Conservation (phyloP, 768 basidiomycete species). For the Russula virescens region DNA sequence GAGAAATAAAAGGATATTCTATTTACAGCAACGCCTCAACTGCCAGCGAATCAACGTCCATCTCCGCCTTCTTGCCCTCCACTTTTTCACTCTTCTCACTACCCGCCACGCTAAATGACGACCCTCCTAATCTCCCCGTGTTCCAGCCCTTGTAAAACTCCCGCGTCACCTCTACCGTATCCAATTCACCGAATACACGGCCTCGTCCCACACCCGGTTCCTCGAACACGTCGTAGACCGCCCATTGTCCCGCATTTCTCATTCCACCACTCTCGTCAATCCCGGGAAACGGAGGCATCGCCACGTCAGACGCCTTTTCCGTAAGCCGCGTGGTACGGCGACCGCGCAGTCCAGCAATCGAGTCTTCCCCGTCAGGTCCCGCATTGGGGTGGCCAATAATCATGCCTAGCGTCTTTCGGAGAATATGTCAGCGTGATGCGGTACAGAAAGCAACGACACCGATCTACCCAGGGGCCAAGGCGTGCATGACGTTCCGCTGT, state of each 20-base stretch:
- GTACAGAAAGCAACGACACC: not conserved
- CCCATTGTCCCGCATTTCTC: not conserved
- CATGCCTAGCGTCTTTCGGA: conserved; percentile 10
- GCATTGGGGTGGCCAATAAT: conserved; percentile 4
- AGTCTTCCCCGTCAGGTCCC: not conserved
- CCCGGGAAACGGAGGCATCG: not conserved
- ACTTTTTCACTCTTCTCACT: too few species aligned
- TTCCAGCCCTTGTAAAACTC: not conserved
- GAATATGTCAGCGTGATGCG: conserved; percentile 3
- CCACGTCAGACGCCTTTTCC: not conserved
- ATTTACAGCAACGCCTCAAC: conserved; percentile 10
- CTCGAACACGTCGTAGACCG: conserved; percentile 13
- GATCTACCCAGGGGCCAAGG: conserved; percentile 20
- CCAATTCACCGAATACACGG: conserved; percentile 1
- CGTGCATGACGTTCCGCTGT: conserved; percentile 18
- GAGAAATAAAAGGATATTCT: too few species aligned
- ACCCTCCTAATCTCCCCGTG: not conserved
- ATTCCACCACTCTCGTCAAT: not conserved
- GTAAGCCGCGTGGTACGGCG: conserved; percentile 8
- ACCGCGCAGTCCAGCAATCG: not conserved
- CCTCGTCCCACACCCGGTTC: not conserved
- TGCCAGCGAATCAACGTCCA: not conserved
- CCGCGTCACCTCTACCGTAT: not conserved
- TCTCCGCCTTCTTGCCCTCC: too few species aligned
- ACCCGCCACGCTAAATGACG: not conserved